Conservation (phyloP, 352 stramenopile species). For the Phytophthora colocasiae region DNA sequence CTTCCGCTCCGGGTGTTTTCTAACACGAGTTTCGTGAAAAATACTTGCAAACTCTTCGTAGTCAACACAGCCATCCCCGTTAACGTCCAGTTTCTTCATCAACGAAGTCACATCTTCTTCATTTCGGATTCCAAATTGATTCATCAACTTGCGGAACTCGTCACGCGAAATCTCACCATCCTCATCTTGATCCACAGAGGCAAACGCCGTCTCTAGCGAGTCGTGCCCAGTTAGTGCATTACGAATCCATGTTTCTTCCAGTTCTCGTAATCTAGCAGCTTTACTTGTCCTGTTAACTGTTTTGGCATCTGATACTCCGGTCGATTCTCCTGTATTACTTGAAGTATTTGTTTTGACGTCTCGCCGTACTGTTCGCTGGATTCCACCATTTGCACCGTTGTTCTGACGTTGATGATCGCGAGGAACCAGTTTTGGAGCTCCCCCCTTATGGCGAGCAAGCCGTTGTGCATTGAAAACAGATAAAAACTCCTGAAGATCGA, state of each 20-base stretch:
- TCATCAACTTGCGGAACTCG: conserved; percentile 59
- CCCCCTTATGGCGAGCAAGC: conserved; percentile 32
- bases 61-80: conserved; percentile 55
- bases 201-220: conserved; percentile 49
- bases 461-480: conserved; percentile 56
- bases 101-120: conserved; percentile 52
- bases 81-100: conserved; percentile 54
- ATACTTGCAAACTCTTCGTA: conserved; percentile 72
- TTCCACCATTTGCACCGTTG: neutral
- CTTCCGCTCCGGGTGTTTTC: conserved; percentile 7
- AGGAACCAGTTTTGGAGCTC: conserved; percentile 13
- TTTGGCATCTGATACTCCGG: neutral
- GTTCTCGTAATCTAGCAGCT: conserved; percentile 32
- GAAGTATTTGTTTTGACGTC: neutral
- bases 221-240: conserved; percentile 38
- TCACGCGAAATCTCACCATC: conserved; percentile 51
- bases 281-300: conserved; percentile 13
- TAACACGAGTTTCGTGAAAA: conserved; percentile 53
- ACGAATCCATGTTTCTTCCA: conserved; percentile 65
- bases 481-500: conserved; percentile 66
- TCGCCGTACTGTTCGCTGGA: conserved; percentile 2
- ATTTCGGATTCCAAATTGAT: conserved; percentile 52
- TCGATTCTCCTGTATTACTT: neutral
- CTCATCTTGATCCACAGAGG: conserved; percentile 50
- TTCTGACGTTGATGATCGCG: conserved; percentile 3